Base-by-base conservation (phyloP, 306 rosid species). In the Fagus sylvatica region DNA sequence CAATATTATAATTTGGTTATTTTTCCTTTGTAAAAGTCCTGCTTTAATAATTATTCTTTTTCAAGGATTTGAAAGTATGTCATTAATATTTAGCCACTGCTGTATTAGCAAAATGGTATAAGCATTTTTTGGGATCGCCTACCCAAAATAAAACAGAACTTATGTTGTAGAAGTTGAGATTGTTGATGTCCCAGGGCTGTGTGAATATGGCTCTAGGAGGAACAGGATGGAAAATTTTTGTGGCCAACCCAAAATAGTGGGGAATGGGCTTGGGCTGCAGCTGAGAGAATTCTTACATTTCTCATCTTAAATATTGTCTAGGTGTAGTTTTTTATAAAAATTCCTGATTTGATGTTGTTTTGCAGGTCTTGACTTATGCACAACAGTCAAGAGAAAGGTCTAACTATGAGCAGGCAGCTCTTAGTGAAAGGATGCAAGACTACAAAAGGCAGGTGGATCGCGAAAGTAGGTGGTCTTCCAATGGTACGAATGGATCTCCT, bases 321-420 rank as follows among this genome's bases (percentile, higher is more conserved):
- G 37, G n/a, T 46, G 30, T 19, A 30, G 76, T 57, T 22, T 68
- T 81, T 83, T 72, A 78, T 72, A 68, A 62, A 77, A 49, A 76
- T 69, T 72, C 54, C 74, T 11, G 66, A 46, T 79, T 79, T 67
- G 10, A 40, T 77, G 34, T 84, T 78, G 54, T 78, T 85, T 78
- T 85, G 74, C 89, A 96, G 99, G 99, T 96, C 53, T 87, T 93
- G 84, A 96, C 99, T 74, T 96, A 96, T 85, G 98, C 99, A 56
- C 99, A 96, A 69, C 99, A 96, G 75, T 96, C 99, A 76, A 88
- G 97, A 81, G 99, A 96, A 80, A 91, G 99, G 82, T 93, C 99
- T 65, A 96, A 93, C 81, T 96, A 96, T 83, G 99, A 96, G 83
- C 98, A 93, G 86, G 99, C 99, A 40, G 99, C 98, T 81, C 94